These are phyloP conservation scores for Orychophragmus violaceus DNA, from an alignment of 345 rosid genomes.

Conservation along the genomic window DNA sequence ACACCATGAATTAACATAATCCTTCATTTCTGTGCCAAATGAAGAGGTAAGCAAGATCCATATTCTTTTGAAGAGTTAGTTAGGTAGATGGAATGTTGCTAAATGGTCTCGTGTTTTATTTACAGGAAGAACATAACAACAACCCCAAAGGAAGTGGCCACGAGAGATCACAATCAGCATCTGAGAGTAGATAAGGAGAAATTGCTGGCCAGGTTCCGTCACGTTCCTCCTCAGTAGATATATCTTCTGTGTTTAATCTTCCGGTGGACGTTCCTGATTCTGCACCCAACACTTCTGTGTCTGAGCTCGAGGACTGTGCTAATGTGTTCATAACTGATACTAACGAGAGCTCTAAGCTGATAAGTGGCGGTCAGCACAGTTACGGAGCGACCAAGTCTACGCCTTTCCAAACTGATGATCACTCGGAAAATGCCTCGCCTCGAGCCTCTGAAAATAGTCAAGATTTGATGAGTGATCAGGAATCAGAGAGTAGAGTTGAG, in stretches of 20 bases:
- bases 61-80: background rate
- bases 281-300: conserved; percentile 7
- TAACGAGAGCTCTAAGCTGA: conserved; percentile 6
- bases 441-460: conserved; percentile 21
- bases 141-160: background rate
- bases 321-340: conserved; percentile 1
- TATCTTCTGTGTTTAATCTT: conserved; percentile 30
- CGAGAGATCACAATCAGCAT: conserved; percentile 31
- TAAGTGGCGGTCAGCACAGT: background rate
- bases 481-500: conserved; percentile 31
- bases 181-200: conserved; percentile 7
- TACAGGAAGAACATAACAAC: conserved; percentile 57
- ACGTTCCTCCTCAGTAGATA: conserved; percentile 26
- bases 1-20: too few relatives aligned
- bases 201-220: background rate
- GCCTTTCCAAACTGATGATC: conserved; percentile 19
- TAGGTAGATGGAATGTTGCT: background rate
- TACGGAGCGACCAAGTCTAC: conserved; percentile 1
- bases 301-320: conserved; percentile 12
- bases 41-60: conserved; percentile 49
- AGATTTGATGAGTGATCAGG: conserved; percentile 23
- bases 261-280: conserved; percentile 16
- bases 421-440: conserved; percentile 16
- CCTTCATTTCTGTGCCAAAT: conserved; percentile 40
- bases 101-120: conserved; percentile 9